Percentiles rank a stretch among this genome's conserved stretches.
These are phyloP conservation scores for Phaeolepiota aurea DNA, from an alignment of 768 basidiomycete species.

Conservation along the genomic window DNA sequence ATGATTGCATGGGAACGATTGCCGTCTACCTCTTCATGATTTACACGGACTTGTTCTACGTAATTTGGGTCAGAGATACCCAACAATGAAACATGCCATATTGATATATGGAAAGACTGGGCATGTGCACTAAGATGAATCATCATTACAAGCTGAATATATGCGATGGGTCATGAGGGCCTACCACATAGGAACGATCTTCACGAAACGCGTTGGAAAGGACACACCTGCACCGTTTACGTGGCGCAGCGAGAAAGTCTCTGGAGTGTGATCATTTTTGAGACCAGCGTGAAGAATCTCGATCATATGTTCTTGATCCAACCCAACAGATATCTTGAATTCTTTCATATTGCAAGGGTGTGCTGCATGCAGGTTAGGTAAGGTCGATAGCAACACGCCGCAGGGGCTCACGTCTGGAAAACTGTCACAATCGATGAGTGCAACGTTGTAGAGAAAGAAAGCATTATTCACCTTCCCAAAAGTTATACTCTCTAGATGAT, in stretches of 20 bases:
- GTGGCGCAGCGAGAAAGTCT: slow-evolving; percentile 55
- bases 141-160: neutral
- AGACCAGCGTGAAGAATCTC: slow-evolving; percentile 57
- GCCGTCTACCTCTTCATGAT: slow-evolving; percentile 57
- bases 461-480: slow-evolving; percentile 63
- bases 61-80: slow-evolving; percentile 50
- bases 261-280: slow-evolving; percentile 56
- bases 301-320: slow-evolving; percentile 55
- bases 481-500: slow-evolving; percentile 66
- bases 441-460: slow-evolving; percentile 7
- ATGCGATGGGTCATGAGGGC: slow-evolving; percentile 12
- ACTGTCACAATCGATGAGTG: slow-evolving; percentile 18
- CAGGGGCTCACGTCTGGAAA: slow-evolving; percentile 27
- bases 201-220: slow-evolving; percentile 63
- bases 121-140: slow-evolving; percentile 69
- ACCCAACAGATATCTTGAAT: slow-evolving; percentile 64
- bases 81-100: slow-evolving; percentile 63
- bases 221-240: slow-evolving; percentile 45
- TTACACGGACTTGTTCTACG: slow-evolving; percentile 43
- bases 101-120: slow-evolving; percentile 68
- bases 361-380: slow-evolving; percentile 28
- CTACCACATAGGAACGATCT: slow-evolving; percentile 70
- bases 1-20: slow-evolving; percentile 1
- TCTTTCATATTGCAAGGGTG: slow-evolving; percentile 86
- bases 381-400: slow-evolving; percentile 1